Conservation (phyloP, 78 protist species). For the Protostelium mycophagum region DNA sequence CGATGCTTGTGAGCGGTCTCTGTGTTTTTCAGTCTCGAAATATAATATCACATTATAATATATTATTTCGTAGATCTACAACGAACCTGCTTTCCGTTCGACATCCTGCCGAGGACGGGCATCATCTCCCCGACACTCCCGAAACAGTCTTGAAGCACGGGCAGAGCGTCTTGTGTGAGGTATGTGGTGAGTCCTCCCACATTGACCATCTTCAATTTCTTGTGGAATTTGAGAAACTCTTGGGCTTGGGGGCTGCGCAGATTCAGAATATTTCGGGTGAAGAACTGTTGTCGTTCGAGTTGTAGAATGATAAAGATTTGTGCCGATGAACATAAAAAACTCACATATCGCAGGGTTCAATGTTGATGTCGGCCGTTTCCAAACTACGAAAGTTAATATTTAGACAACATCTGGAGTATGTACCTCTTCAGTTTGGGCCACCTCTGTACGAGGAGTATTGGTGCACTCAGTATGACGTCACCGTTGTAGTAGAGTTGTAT, state of each 20-base stretch:
- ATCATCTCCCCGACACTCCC: not conserved
- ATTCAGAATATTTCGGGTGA: too few species aligned
- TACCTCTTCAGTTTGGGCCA: not conserved
- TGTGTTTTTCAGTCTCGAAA: too few species aligned
- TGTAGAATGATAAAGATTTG: not conserved
- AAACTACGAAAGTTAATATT: not conserved
- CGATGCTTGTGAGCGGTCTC: not conserved
- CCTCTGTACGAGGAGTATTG: not conserved
- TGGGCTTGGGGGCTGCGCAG: not conserved
- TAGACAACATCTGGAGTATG: too few species aligned
- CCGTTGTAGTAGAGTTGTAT: not conserved
- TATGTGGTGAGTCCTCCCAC: not conserved
- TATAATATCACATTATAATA: not conserved
- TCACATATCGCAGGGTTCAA: not conserved
- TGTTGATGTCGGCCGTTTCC: not conserved
- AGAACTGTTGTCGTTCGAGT: not conserved
- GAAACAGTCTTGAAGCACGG: not conserved
- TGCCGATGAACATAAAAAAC: not conserved
- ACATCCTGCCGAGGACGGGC: not conserved
- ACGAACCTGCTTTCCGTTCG: not conserved
- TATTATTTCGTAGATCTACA: not conserved
- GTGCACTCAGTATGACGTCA: not conserved
- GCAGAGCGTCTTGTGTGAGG: not conserved
- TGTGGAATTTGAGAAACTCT: not conserved
- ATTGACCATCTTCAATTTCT: not conserved